phyloP scores from a whole-genome alignment of 345 rosid species.

The Ailanthus altissimus region DNA sequence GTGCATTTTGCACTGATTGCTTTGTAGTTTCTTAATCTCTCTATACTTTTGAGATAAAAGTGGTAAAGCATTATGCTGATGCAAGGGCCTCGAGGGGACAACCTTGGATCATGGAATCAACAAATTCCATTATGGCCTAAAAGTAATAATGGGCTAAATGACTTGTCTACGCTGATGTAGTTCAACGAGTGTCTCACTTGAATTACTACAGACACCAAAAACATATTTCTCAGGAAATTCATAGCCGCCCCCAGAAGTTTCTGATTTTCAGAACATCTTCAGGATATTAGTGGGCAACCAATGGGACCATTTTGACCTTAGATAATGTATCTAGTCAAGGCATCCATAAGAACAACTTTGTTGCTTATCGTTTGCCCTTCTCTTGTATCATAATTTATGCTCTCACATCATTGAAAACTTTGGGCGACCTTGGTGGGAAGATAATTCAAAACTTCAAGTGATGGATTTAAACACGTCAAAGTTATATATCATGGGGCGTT shows the following conservation, averaged over 20 bases:
- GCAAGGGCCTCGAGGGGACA: neutral
- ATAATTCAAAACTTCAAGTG: neutral
- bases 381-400: conserved; percentile 1
- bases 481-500: neutral
- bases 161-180: neutral
- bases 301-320: neutral
- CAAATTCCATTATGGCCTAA: neutral
- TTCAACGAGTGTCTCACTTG: neutral
- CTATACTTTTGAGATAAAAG: neutral
- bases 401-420: neutral
- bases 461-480: neutral
- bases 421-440: neutral
- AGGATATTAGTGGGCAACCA: neutral
- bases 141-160: neutral
- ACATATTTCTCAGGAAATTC: neutral
- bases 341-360: neutral
- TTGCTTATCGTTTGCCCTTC: neutral
- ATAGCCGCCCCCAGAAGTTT: neutral
- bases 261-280: neutral
- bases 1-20: neutral
- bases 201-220: neutral
- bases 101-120: neutral
- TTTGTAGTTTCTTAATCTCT: neutral
- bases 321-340: neutral
- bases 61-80: neutral